Base-by-base conservation (phyloP, 192 early-diverging fungal genomes). In the Gryganskiella cystojenkinii region DNA sequence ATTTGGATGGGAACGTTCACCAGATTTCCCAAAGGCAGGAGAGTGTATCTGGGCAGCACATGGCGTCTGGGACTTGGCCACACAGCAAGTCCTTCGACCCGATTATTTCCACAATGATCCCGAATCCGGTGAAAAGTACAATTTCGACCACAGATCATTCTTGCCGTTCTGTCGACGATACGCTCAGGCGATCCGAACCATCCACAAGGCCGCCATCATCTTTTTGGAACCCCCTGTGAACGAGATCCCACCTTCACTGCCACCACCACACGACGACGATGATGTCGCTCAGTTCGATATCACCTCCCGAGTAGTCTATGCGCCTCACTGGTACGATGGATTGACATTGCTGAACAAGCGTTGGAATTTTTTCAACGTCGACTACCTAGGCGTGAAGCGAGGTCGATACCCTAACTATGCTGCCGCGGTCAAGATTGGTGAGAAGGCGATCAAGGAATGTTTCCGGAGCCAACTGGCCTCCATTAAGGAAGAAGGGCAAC, bases 261-360 rank as follows among this genome's bases (percentile, higher is more conserved):
- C 76, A 17, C 74, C 74, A 40, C 74, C 74, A 8, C 74, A 69
- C n/a, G 73, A 76, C 7, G 74, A 78, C 31, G 65, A 76, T 4
- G 74, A 78, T 22, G 67, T 69, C n/a, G 74, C 74, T 1, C 74
- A 78, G n/a, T 78, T 78, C 13, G 70, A 55, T 15, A 68, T 75
- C 15, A 53, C 80, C 0, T 61, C 68, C 17, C 71, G 84, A n/a
- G 59, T 89, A 10, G 84, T 81, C 10, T 89, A 87, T 67, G 70
- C 84, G 0, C 87, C 87, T 9, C 87, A 89, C 63, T 89, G 84
- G 84, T 89, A 89, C 44, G 87, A 84, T 53, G 89, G 87, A 1
- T 58, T 90, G 51, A 90, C 89, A 4, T 79, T 90, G 17, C 64
- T 86, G 11, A 85, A 86, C 58, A 90, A 88, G 74, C 73, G 82